Base-by-base conservation (phyloP, 2,329 filamentous ascomycete species). In the Pyrenophora graminea region DNA sequence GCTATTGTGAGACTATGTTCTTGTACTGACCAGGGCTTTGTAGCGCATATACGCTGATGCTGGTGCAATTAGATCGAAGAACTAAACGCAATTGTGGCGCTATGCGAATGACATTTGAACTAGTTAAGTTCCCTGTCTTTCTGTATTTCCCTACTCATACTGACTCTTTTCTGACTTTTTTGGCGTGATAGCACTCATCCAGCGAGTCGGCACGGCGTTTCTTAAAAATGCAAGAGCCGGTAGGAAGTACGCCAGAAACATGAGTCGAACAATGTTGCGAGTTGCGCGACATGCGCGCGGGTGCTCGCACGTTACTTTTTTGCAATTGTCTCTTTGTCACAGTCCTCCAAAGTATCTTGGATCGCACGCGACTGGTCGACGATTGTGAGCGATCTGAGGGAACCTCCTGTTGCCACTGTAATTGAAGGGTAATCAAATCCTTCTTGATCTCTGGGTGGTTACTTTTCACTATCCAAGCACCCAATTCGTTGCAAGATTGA, bases 391-490 rank as follows among this genome's bases (percentile, higher is more conserved):
- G 41, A 15, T 9, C 25, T 33, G 17, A 32, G 10, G 21, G n/a
- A n/a, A 18, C 18, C 12, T n/a, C 27, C 10, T 30, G 23, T 9
- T 38, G 39, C 57, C 58, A 59, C 10, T 49, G 34, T 12, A 43
- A 34, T 17, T 58, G 46, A 4, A 62, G 55, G 15, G 33, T n/a
- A 13, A 23, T 21, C 7, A 67, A 40, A 23, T 65, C 61, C 2
- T 49, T 13, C 18, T 52, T 43, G 1, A 66, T 53, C 9, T 50
- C 56, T 15, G 38, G 12, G 19, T 51, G 36, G 21, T 62, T 54
- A 17, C 62, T 62, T 10, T 51, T 40, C 5, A 68, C 55, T 3
- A 63, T 31, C 61, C 59, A 68, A 12, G 56, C 56, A 10, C 45
- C 34, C 10, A 51, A 45, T 18, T 53, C 45, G 1, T 42, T 31